These are phyloP conservation scores for Leptographium galeiforme DNA, from an alignment of 2,329 filamentous ascomycete species.

Conservation along the genomic window DNA sequence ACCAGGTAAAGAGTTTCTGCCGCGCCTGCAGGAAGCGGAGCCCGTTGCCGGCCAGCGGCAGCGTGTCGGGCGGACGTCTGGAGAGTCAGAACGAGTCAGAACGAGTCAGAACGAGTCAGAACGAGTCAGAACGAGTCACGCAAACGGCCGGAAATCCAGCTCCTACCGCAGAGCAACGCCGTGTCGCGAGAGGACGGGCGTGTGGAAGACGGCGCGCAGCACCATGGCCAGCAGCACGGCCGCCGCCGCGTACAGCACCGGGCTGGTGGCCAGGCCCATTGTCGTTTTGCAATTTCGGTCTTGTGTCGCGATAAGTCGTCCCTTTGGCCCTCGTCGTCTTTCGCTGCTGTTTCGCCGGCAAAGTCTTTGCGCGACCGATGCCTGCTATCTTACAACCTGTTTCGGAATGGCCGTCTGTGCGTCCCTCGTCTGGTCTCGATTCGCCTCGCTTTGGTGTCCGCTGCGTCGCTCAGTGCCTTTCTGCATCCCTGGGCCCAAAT, in stretches of 20 bases:
- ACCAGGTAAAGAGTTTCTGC: constrained; percentile 49
- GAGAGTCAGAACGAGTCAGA: no score
- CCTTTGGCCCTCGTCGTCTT: no score
- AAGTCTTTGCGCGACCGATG: no score
- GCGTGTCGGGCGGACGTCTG: constrained; percentile 34
- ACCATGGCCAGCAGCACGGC: constrained; percentile 2
- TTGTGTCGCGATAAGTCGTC: no score
- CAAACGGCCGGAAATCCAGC: not conserved
- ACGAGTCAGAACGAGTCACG: no score
- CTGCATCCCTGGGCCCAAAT: no score
- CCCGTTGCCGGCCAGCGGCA: constrained; percentile 47
- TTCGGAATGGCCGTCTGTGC: no score
- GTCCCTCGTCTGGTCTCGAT: no score
- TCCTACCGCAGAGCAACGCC: constrained; percentile 10
- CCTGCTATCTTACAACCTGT: no score
- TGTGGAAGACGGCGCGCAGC: constrained; percentile 5
- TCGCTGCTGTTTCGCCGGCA: no score
- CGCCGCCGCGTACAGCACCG: constrained; percentile 6
- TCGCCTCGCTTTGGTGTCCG: no score
- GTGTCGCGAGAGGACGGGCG: constrained; percentile 10
- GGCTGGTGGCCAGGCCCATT: constrained; percentile 4
- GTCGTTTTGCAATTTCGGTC: not conserved
- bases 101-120: no score
- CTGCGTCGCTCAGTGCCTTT: not conserved
- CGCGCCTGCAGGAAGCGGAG: constrained; percentile 46